These are phyloP conservation scores for Arctium minus DNA, from an alignment of 129 eudicot species.

Conservation along the genomic window DNA sequence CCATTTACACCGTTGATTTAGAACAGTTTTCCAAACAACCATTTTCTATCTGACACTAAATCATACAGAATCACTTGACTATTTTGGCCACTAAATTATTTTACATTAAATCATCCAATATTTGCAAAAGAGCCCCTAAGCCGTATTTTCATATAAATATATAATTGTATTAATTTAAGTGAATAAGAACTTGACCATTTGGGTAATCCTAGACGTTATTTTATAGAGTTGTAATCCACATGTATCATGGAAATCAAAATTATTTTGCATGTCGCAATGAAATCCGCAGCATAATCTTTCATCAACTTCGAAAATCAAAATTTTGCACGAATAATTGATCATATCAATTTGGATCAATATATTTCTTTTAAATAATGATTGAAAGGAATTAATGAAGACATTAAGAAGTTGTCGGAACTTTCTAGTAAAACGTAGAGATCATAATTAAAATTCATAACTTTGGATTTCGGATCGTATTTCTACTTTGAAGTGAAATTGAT, in stretches of 20 bases:
- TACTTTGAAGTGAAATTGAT: not conserved
- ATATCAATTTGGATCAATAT: not conserved
- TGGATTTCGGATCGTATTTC: not conserved
- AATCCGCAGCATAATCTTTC: not conserved
- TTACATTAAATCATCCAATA: no score
- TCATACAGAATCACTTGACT: no score
- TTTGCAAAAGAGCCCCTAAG: no score
- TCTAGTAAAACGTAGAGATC: not conserved
- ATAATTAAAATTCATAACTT: not conserved
- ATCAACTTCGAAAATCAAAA: not conserved
- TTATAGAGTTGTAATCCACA: not conserved
- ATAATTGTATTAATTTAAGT: no score
- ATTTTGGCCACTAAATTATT: no score
- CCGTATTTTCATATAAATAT: no score
- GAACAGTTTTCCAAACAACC: no score
- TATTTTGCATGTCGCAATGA: not conserved
- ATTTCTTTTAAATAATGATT: not conserved
- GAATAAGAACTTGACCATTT: no score
- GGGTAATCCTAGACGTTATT: not conserved
- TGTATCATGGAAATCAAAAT: not conserved
- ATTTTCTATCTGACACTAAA: no score
- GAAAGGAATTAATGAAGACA: not conserved
- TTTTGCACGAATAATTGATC: not conserved
- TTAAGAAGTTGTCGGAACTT: not conserved
- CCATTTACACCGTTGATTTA: no score